Conservation (phyloP, 192 early-diverging fungal species). For the Thamnidium elegans region DNA sequence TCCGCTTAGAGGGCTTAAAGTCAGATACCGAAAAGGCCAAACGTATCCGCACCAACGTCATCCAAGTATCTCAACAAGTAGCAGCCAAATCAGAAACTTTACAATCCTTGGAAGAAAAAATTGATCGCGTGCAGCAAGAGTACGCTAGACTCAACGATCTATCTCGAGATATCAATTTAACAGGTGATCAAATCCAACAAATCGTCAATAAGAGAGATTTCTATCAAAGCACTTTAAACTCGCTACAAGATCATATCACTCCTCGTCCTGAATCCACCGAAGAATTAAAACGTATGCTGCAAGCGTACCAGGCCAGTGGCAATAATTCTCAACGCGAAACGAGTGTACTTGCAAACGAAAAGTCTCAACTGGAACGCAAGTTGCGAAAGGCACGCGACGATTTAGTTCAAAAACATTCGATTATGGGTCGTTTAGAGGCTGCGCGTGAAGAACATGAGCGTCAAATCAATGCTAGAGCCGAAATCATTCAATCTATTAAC, state of each 20-base stretch:
- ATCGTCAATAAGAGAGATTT: not conserved
- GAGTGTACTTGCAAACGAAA: not conserved
- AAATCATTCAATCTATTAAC: not conserved
- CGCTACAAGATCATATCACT: not conserved
- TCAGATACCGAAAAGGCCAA: slow-evolving; percentile 2
- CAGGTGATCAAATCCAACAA: not conserved
- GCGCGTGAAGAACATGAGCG: not conserved
- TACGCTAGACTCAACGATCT: not conserved
- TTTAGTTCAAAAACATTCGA: not conserved
- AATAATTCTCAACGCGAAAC: not conserved
- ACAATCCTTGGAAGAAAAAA: not conserved
- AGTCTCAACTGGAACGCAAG: not conserved
- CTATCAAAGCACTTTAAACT: not conserved
- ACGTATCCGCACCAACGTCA: not conserved
- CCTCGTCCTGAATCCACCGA: not conserved
- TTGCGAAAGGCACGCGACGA: not conserved
- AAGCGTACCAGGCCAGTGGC: not conserved
- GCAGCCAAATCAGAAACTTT: not conserved
- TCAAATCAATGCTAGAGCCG: not conserved
- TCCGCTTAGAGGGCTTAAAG: not conserved
- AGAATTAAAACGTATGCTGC: not conserved
- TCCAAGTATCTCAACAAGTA: not conserved
- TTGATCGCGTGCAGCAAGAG: not conserved
- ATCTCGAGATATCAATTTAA: not conserved
- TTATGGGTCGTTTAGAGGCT: not conserved